Conservation (phyloP, 352 stramenopile species). For the Globisporangium splendens region DNA sequence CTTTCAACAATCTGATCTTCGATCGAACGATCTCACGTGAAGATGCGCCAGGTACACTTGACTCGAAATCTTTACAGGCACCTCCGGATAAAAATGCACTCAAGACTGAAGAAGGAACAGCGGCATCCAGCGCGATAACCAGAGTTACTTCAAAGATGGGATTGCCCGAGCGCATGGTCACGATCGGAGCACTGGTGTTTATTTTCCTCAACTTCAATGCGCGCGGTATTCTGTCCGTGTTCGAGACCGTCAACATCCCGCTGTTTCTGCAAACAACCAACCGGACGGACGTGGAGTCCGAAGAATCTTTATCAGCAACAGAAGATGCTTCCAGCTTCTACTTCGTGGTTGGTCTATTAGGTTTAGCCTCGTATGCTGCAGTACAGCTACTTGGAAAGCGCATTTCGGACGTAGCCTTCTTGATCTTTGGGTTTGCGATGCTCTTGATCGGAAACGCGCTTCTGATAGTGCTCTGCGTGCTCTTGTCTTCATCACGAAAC, state of each 20-base stretch:
- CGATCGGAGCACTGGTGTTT: constrained; percentile 45
- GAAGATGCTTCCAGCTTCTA: constrained; percentile 44
- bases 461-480: constrained; percentile 27
- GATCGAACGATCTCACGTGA: constrained; percentile 39
- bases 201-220: constrained; percentile 68
- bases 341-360: constrained; percentile 48
- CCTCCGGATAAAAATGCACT: no score
- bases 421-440: constrained; percentile 48
- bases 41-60: constrained; percentile 26
- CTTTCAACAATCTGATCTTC: constrained; percentile 41
- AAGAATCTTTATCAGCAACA: constrained; percentile 21
- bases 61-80: no score
- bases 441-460: constrained; percentile 44
- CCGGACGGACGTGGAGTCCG: constrained; percentile 20
- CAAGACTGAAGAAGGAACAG: not conserved
- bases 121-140: not conserved
- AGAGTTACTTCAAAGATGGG: no score
- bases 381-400: constrained; percentile 33
- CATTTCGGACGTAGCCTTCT: constrained; percentile 35
- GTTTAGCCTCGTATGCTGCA: constrained; percentile 35
- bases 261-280: constrained; percentile 46
- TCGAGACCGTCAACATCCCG: constrained; percentile 69
- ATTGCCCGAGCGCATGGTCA: constrained; percentile 32
- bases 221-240: constrained; percentile 61
- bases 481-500: constrained; percentile 9